Evolutionary conservation across 352 stramenopile species (phyloP).

Genomic region (Pythium coloratum): DNA sequence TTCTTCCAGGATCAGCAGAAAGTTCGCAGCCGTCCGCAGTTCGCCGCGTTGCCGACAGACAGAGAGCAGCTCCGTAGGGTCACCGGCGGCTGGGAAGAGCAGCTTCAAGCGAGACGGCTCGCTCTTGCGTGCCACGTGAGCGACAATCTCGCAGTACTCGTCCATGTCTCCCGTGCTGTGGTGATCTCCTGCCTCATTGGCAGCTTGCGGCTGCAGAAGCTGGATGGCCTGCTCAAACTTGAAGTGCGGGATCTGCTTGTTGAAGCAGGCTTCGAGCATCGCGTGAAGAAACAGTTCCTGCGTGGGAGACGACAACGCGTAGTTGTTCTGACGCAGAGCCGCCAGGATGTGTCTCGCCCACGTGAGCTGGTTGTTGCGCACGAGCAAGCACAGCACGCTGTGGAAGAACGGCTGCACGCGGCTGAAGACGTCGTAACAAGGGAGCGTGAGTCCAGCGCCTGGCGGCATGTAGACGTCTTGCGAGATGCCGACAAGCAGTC

Average conservation of each 20-base stretch:
- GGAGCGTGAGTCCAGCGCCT: conserved; percentile 36
- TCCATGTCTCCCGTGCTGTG: conserved; percentile 45
- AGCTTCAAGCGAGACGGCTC: conserved; percentile 72
- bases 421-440: conserved; percentile 74
- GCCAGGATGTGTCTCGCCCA: conserved; percentile 55
- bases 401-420: conserved; percentile 85
- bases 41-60: conserved; percentile 67
- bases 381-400: conserved; percentile 62
- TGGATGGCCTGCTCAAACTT: conserved; percentile 49
- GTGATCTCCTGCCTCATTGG: not conserved
- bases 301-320: conserved; percentile 64
- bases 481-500: conserved; percentile 71
- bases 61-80: conserved; percentile 62
- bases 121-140: conserved; percentile 81
- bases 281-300: conserved; percentile 82
- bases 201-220: conserved; percentile 40
- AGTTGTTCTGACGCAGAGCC: conserved; percentile 46
- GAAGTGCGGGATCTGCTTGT: conserved; percentile 39
- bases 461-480: conserved; percentile 83
- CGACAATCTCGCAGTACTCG: conserved; percentile 85
- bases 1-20: conserved; percentile 77
- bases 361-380: conserved; percentile 60
- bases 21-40: conserved; percentile 80
- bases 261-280: conserved; percentile 73
- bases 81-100: conserved; percentile 67